Conservation (phyloP, 2,329 filamentous ascomycete genomes). For the Aspergillus pseudoterreus region DNA sequence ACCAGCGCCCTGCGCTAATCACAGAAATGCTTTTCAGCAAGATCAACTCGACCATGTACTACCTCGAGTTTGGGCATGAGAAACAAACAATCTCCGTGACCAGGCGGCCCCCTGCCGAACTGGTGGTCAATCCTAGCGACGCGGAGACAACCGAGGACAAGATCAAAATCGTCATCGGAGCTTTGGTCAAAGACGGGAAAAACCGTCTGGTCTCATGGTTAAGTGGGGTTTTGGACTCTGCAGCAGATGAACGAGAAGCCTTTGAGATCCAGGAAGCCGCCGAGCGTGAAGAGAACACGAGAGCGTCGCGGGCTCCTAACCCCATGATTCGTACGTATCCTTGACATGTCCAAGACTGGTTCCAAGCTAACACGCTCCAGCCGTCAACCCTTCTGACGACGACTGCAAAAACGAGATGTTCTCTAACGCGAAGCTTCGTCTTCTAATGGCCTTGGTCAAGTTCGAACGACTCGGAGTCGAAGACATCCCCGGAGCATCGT, state of each 20-base stretch:
- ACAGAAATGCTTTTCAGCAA: slow-evolving; percentile 96
- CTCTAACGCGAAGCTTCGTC: slow-evolving; percentile 81
- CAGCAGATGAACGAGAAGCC: slow-evolving; percentile 67
- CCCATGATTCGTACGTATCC: slow-evolving; percentile 46
- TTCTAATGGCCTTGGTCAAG: slow-evolving; percentile 74
- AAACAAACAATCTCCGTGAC: slow-evolving; percentile 66
- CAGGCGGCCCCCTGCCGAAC: slow-evolving; percentile 69
- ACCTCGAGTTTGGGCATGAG: slow-evolving; percentile 86
- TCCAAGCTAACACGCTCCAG: slow-evolving; percentile 33
- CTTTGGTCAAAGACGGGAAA: slow-evolving; percentile 75
- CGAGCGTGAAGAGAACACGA: slow-evolving; percentile 43
- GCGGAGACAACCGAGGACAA: slow-evolving; percentile 62
- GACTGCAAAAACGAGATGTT: slow-evolving; percentile 71
- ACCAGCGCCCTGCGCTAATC: slow-evolving; percentile 78
- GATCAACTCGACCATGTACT: slow-evolving; percentile 75
- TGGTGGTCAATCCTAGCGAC: slow-evolving; percentile 74
- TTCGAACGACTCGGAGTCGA: slow-evolving; percentile 63
- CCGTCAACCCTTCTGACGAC: slow-evolving; percentile 62
- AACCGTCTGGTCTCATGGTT: slow-evolving; percentile 76
- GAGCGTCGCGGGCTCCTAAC: slow-evolving; percentile 21
- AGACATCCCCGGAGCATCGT: slow-evolving; percentile 71
- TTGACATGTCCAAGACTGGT: slow-evolving; percentile 1
- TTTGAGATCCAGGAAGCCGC: slow-evolving; percentile 73
- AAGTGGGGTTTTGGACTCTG: slow-evolving; percentile 65
- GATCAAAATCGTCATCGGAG: slow-evolving; percentile 74